Conservation (phyloP, 345 rosid species). For the Salix arbutifolia region DNA sequence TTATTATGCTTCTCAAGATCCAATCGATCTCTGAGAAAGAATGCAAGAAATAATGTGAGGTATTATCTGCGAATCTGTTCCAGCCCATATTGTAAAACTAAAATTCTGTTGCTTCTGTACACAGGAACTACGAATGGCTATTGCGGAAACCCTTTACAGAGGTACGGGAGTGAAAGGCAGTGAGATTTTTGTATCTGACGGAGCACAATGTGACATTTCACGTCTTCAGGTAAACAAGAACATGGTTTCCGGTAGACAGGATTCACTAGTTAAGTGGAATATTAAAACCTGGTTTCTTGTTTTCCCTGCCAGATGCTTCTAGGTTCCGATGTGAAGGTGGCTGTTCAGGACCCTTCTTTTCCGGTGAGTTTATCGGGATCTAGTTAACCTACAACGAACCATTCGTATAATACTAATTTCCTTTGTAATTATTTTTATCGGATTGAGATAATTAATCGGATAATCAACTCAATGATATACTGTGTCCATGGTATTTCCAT, state of each 20-base stretch:
- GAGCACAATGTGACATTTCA: slow-evolving; percentile 49
- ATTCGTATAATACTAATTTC: too few species aligned
- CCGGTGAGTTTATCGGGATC: slow-evolving; percentile 30
- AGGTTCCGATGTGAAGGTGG: slow-evolving; percentile 35
- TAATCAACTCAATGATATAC: background rate
- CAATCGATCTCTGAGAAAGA: too few species aligned
- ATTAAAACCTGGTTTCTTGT: background rate
- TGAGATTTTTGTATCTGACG: slow-evolving; percentile 48
- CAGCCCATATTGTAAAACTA: too few species aligned
- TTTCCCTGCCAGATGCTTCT: slow-evolving; percentile 35
- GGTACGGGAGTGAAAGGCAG: slow-evolving; percentile 25
- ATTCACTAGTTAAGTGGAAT: too few species aligned
- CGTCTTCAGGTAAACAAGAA: slow-evolving; percentile 36
- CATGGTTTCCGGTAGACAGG: too few species aligned
- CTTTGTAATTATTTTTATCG: too few species aligned
- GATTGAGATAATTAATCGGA: background rate
- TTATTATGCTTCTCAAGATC: too few species aligned
- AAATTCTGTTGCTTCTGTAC: too few species aligned
- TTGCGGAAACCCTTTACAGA: slow-evolving; percentile 32
- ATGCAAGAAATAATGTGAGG: too few species aligned
- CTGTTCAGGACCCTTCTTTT: slow-evolving; percentile 47
- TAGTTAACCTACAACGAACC: background rate
- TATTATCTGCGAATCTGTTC: too few species aligned
- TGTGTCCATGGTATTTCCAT: too few species aligned
- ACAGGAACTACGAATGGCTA: slow-evolving; percentile 42